phyloP scores from a whole-genome alignment of 768 basidiomycete genomes.

The Suillus americanus region DNA sequence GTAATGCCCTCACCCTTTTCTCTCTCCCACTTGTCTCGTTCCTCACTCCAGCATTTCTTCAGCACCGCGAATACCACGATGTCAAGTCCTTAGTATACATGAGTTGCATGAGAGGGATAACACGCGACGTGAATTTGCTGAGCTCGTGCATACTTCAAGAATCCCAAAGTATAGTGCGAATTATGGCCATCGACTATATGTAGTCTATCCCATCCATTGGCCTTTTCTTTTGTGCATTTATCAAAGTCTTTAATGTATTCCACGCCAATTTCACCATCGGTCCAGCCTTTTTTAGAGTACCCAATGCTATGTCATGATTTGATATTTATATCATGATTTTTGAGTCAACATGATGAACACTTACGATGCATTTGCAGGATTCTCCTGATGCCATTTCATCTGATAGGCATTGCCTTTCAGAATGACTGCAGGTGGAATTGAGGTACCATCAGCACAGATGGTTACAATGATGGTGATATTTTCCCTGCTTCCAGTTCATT shows the following conservation, averaged over 20 bases:
- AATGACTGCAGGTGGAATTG: constrained; percentile 37
- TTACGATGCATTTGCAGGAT: constrained; percentile 16
- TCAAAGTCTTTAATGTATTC: constrained; percentile 32
- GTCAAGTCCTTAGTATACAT: constrained; percentile 44
- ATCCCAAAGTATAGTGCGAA: constrained; percentile 8
- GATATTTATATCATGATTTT: background rate
- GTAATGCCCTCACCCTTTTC: constrained; percentile 20
- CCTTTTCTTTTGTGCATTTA: constrained; percentile 31
- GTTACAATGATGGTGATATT: constrained; percentile 32
- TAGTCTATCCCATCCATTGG: constrained; percentile 17
- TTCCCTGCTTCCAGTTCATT: constrained; percentile 16
- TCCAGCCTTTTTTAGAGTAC: constrained; percentile 23
- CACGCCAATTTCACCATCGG: constrained; percentile 26
- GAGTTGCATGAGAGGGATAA: constrained; percentile 37
- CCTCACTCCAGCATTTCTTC: constrained; percentile 28
- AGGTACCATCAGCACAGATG: constrained; percentile 42
- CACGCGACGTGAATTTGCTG: constrained; percentile 8
- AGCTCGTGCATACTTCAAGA: constrained; percentile 6
- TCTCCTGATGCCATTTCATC: constrained; percentile 16
- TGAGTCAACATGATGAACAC: constrained; percentile 24
- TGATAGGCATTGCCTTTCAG: constrained; percentile 22
- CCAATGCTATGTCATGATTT: constrained; percentile 7
- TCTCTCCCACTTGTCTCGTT: constrained; percentile 22
- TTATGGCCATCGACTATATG: constrained; percentile 9
- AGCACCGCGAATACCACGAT: constrained; percentile 34